Base-by-base conservation (phyloP, 805 yeast genomes). In the Lachancea dasiensis region DNA sequence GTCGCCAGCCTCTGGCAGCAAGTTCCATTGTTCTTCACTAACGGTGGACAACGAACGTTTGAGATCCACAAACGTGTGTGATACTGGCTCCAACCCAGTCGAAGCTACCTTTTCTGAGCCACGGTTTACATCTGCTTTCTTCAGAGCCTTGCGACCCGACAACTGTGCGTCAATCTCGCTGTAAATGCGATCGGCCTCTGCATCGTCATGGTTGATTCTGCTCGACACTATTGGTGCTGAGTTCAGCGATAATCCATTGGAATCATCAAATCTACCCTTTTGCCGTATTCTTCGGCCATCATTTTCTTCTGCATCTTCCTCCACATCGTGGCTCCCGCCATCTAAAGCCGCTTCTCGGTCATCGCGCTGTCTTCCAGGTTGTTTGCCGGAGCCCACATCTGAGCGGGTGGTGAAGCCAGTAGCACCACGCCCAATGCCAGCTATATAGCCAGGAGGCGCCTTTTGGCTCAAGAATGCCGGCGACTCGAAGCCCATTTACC, bases 341-440 rank as follows among this genome's bases (percentile, higher is more conserved):
- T 39, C 36, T n/a, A 50, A 37, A 13, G 58, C 52, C 3, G 63
- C 46, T 5, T 48, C 60, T 11, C 51, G 59, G 16, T 54, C 64
- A n/a, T 49, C 57, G 15, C 32, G 19, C 11, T 34, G 23, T 31
- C 45, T 33, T 10, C 34, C 36, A 10, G 45, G 45, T 5, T 24
- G 26, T 24, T 33, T 41, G 7, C 35, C 37, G 14, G 40, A 36
- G 4, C 40, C 45, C 48, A 56, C 44, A 45, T 82, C 94, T 1
- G 92, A 86, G 41, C 86, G 73, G 0, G 95, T 86, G 0, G 89
- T 78, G 60, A 92, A 89, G 4, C 97, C 97, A 1, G 85, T 75
- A 1, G 97, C 97, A 19, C 98, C 98, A 54, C 98, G 69, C 0
- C 97, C 97, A 6, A 87, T 62, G 18, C 98, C 98, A 3, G 97